Conservation (phyloP, 176 grass and related monocot genomes). For the Aegilops longissima region DNA sequence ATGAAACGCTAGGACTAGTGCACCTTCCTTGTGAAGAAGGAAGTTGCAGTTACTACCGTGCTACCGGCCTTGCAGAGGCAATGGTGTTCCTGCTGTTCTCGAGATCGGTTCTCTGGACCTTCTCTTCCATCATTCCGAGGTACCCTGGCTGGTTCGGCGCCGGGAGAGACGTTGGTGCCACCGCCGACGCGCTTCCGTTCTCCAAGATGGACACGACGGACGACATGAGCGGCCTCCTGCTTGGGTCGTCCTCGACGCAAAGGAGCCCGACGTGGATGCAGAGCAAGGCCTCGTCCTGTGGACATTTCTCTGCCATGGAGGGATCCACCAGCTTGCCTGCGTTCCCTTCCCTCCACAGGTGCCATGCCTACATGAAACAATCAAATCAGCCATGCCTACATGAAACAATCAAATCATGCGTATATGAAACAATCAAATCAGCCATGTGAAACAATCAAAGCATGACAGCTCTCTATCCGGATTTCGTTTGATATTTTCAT, state of each 20-base stretch:
- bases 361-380: slow-evolving; percentile 41
- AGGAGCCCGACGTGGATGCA: slow-evolving; percentile 71
- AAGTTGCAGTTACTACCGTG: neutral
- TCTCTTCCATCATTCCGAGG: no score
- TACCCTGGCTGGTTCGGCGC: no score
- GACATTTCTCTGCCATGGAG: slow-evolving; percentile 27
- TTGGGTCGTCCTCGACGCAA: slow-evolving; percentile 58
- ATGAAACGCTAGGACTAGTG: neutral
- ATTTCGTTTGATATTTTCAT: neutral
- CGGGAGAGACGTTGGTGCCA: no score
- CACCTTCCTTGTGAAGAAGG: neutral
- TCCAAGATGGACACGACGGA: slow-evolving; percentile 45
- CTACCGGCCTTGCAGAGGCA: no score
- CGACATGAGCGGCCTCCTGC: slow-evolving; percentile 47
- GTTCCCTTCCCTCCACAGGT: slow-evolving; percentile 55
- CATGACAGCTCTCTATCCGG: no score
- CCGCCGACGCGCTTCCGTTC: no score
- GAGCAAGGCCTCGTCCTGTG: slow-evolving; percentile 25
- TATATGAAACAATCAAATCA: no score
- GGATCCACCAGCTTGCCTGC: slow-evolving; percentile 39
- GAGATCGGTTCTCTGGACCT: no score
- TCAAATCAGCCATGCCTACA: no score
- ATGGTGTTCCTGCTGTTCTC: no score
- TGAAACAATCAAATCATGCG: no score
- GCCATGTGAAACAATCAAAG: no score